phyloP scores from a whole-genome alignment of 257 asterid genomes.

The Fraxinus excelsior region DNA sequence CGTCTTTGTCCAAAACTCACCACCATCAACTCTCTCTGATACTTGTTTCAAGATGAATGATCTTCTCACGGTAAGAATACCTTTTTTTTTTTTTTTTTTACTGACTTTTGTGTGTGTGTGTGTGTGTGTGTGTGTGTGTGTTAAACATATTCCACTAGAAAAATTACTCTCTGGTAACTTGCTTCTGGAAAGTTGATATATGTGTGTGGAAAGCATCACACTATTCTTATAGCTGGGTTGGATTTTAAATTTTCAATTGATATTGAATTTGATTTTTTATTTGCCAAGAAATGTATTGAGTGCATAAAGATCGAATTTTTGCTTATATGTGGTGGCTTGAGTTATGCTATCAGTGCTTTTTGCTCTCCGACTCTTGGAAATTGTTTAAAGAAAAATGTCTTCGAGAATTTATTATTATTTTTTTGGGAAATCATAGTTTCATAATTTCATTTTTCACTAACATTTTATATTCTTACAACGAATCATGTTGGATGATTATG shows the following conservation, averaged over 20 bases:
- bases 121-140: too few species aligned
- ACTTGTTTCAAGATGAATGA: constrained; percentile 55
- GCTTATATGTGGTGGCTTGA: background rate
- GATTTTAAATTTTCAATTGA: background rate
- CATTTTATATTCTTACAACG: background rate
- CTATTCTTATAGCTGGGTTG: background rate
- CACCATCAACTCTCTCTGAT: background rate
- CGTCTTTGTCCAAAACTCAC: background rate
- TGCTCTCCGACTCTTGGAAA: too few species aligned
- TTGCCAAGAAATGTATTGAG: background rate
- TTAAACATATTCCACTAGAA: background rate
- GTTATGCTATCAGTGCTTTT: background rate
- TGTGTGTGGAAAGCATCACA: background rate
- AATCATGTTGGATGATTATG: background rate
- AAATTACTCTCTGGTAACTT: background rate
- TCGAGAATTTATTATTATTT: too few species aligned
- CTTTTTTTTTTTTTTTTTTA: background rate
- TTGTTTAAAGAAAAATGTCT: too few species aligned
- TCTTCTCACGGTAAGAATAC: constrained; percentile 59
- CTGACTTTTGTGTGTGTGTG: background rate
- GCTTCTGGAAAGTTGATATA: background rate
- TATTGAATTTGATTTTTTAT: background rate
- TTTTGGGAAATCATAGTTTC: background rate
- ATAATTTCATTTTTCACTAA: background rate
- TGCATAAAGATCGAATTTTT: background rate